Percentiles rank a stretch among this genome's conserved stretches.
phyloP scores from a whole-genome alignment of 345 rosid genomes.

The Populus euphratica region DNA sequence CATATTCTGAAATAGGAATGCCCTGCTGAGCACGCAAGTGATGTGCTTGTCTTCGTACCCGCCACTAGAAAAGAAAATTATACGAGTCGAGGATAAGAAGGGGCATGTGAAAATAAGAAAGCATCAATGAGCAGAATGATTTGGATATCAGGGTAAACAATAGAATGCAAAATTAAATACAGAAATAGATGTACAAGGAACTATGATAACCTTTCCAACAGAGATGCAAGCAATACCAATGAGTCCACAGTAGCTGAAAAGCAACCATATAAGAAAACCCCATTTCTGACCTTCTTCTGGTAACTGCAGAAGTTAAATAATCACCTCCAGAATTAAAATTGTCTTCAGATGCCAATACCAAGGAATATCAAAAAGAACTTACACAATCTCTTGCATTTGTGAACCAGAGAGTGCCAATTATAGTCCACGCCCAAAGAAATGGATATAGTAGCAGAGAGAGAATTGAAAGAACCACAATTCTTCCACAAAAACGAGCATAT shows the following conservation, averaged over 20 bases:
- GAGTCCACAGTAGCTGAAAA: constrained; percentile 94
- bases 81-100: constrained; percentile 11
- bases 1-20: constrained; percentile 86
- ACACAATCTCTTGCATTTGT: constrained; percentile 70
- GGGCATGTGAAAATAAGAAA: not conserved
- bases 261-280: constrained; percentile 96
- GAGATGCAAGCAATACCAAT: constrained; percentile 80
- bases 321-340: constrained; percentile 7
- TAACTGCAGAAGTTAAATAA: constrained; percentile 44
- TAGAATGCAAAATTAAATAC: not conserved
- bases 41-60: constrained; percentile 81
- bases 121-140: not conserved
- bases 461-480: constrained; percentile 74
- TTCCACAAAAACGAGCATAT: constrained; percentile 83
- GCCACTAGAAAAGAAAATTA: constrained; percentile 55
- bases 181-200: not conserved
- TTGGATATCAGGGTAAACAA: not conserved
- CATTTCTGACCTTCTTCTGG: constrained; percentile 94
- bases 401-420: constrained; percentile 91
- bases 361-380: constrained; percentile 29
- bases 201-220: constrained; percentile 57
- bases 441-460: constrained; percentile 79
- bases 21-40: constrained; percentile 89
- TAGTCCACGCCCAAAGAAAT: constrained; percentile 94
- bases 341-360: not conserved